These are phyloP conservation scores for Eutrema salsugineum DNA, from an alignment of 441 rosid species.

Conservation along the genomic window DNA sequence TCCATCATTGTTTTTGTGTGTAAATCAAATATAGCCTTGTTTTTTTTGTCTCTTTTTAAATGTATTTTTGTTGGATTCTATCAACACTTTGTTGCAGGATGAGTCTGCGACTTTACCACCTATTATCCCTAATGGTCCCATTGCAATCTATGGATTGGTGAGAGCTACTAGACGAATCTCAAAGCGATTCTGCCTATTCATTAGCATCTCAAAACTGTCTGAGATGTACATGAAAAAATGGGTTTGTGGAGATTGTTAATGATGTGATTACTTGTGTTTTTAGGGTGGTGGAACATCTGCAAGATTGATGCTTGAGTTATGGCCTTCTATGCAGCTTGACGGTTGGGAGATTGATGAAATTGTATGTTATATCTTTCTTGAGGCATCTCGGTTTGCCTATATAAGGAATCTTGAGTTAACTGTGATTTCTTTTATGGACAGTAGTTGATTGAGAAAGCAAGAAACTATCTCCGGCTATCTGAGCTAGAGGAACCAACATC, in stretches of 20 bases:
- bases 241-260: not conserved
- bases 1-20: not conserved
- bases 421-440: slow-evolving; percentile 10
- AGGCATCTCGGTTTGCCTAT: too few relatives aligned
- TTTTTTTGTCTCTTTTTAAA: not conserved
- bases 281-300: slow-evolving; percentile 93
- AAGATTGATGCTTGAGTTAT: slow-evolving; percentile 63
- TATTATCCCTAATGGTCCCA: slow-evolving; percentile 63
- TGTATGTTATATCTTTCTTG: slow-evolving; percentile 33
- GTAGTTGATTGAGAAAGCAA: slow-evolving; percentile 68
- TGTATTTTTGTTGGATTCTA: not conserved
- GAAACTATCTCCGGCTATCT: slow-evolving; percentile 60
- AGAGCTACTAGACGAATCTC: not conserved
- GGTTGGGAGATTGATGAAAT: slow-evolving; percentile 88
- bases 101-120: slow-evolving; percentile 73
- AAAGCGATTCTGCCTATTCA: not conserved
- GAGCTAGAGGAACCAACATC: slow-evolving; percentile 56
- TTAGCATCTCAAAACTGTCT: not conserved
- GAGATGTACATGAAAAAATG: not conserved
- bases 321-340: slow-evolving; percentile 74
- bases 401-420: not conserved
- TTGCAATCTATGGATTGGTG: slow-evolving; percentile 84
- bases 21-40: too few relatives aligned
- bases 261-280: not conserved
- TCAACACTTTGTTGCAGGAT: slow-evolving; percentile 39